phyloP scores from a whole-genome alignment of 2,329 filamentous ascomycete genomes.

The Nigrospora oryzae region DNA sequence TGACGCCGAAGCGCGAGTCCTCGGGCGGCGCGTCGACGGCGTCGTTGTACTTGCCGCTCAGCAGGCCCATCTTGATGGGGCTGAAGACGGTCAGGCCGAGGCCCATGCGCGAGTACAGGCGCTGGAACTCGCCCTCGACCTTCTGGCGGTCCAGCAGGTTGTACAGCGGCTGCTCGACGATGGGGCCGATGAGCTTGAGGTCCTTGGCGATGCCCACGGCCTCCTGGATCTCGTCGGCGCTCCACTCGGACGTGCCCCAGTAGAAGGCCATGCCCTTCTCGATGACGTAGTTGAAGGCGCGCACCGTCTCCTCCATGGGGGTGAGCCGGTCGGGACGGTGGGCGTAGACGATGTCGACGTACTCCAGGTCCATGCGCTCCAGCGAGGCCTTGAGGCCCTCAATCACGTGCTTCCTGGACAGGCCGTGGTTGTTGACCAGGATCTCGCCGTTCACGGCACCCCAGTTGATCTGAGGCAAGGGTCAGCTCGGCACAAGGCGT shows the following conservation, averaged over 20 bases:
- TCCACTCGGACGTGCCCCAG: slow-evolving; percentile 65
- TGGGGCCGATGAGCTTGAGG: slow-evolving; percentile 51
- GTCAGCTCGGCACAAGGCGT: not conserved
- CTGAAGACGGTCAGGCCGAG: slow-evolving; percentile 56
- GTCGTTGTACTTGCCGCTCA: slow-evolving; percentile 61
- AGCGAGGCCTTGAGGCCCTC: slow-evolving; percentile 56
- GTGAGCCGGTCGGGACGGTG: slow-evolving; percentile 60
- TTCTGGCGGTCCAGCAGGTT: slow-evolving; percentile 53
- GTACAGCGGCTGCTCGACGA: slow-evolving; percentile 61
- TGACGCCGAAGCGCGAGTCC: slow-evolving; percentile 15
- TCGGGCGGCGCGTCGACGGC: slow-evolving; percentile 46
- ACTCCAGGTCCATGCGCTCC: slow-evolving; percentile 45
- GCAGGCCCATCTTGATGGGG: slow-evolving; percentile 50
- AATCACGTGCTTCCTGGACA: slow-evolving; percentile 62
- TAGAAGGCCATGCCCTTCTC: slow-evolving; percentile 57
- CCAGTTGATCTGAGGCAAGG: slow-evolving; percentile 48
- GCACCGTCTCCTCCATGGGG: slow-evolving; percentile 63
- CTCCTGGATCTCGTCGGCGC: slow-evolving; percentile 54
- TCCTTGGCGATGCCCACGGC: slow-evolving; percentile 54
- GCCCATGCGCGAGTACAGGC: slow-evolving; percentile 51
- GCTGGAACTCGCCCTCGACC: slow-evolving; percentile 55
- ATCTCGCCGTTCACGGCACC: slow-evolving; percentile 51
- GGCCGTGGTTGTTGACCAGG: slow-evolving; percentile 56
- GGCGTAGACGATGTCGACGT: slow-evolving; percentile 62
- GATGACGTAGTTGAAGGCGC: slow-evolving; percentile 64